Evolutionary conservation across 768 basidiomycete genomes (phyloP), one percentile per base, ranked within the genome.

Genomic region (Pleurotus sapidus): DNA sequence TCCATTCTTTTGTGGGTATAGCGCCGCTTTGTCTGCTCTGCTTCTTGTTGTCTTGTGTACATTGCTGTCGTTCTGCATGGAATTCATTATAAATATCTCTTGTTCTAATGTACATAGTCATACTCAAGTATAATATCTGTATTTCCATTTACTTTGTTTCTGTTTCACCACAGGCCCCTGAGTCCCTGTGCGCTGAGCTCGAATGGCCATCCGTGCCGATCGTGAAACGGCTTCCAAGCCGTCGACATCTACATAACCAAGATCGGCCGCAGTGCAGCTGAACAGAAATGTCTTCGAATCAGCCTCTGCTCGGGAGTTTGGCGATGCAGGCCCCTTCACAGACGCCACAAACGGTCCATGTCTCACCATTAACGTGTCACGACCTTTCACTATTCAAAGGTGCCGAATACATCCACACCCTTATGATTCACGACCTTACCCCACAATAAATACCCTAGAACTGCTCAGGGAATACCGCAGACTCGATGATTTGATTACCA

Each of bases 371-470:
- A 61, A 91, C 88, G 62, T 94, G 91, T 62, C 78, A 85, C 57
- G 78, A 93, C 65, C 78, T 92, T 27, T 86, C 84, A 12, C 61
- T 89, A 5, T 93, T 93, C 79, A 93, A 92, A 82, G 84, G 87
- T 86, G 56, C 40, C 39, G 7, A 12, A 37, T 24, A 12, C 45
- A 17, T 49, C 15, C 27, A 34, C 46, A 24, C 40, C 42, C 12
- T 15, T 14, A 37, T 47, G 14, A 57, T 46, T 23, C 30, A 11
- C 30, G 30, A 11, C 9, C 30, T 34, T 34, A 34, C 30, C 30
- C 30, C 9, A 8, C 30, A 30, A 8, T 30, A 7, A 9, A 11
- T 11, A 30, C 30, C 30, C 45, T 67, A 94, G 92, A 91, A 59
- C 83, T 93, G 64, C 76, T 94, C 69, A 85, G 78, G 66, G 91